Base-by-base conservation (phyloP, 768 basidiomycete species). In the Phanerochaete carnosa region DNA sequence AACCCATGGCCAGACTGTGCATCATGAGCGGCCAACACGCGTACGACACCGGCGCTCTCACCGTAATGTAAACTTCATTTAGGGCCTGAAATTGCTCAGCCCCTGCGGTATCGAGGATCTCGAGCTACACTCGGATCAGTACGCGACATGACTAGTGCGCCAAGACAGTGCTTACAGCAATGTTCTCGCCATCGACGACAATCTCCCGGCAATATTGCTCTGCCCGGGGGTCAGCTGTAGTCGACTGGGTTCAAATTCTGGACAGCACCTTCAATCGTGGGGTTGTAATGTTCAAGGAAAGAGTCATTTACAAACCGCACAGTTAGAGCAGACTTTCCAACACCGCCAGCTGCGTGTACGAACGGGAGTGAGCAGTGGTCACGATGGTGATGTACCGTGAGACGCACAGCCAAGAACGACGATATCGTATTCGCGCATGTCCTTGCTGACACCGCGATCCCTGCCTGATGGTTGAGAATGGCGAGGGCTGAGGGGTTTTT, bases 261-360 rank as follows among this genome's bases (percentile, higher is more conserved):
- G 5, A 43, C 26, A 43, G 47, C 50, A 88, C 90, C 90, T 83
- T 92, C 90, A 67, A 93, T 92, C 13, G 91, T 92, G 28, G 90
- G 90, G 69, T 93, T 89, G 71, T 92, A 92, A 64, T 82, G 82
- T 66, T 90, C 87, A 30, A 90, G 76, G 71, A 91, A 92, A 46
- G 82, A 78, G 71, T 89, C 83, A 64, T 81, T 81, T 50, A 91
- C 84, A 70, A 88, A 92, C 60, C 90, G 83, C 66, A 91, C 86
- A 69, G 90, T 92, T 33, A 94, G 78, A 13, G 92, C 90, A 26
- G 91, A 93, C 74, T 94, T 94, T 51, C 92, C 92, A 56, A 94
- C 92, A 25, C 92, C 92, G 68, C 92, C 92, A 69, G 91, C 91
- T 92, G 65, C 15, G 33, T 35, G 16, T 19, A 12, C 19, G 46